Conservation (phyloP, 371 early-diverging fungal species). For the Mucor ambiguus region DNA sequence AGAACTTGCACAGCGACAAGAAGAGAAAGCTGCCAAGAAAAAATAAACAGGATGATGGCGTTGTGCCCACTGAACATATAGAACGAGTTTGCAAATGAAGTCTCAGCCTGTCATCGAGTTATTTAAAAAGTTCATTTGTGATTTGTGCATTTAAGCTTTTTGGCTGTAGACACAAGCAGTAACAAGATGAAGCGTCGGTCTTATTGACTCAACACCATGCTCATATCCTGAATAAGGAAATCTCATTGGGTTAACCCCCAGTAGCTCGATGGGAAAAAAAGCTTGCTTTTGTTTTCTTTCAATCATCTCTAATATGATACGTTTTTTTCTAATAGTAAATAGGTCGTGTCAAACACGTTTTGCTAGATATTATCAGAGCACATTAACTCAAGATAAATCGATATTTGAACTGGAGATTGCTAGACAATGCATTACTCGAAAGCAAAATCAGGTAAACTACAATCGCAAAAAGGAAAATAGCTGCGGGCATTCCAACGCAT, state of each 20-base stretch:
- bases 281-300: not conserved
- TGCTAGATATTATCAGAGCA: conserved; percentile 37
- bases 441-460: conserved; percentile 30
- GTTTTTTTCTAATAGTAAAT: conserved; percentile 49
- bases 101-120: no score
- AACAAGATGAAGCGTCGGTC: not conserved
- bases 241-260: not conserved
- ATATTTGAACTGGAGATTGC: conserved; percentile 40
- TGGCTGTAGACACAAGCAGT: not conserved
- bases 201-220: not conserved
- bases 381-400: conserved; percentile 26
- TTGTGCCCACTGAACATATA: no score
- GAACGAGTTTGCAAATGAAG: no score
- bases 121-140: no score
- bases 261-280: conserved; percentile 1
- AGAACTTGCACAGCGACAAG: no score
- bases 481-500: not conserved
- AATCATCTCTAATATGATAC: conserved; percentile 24
- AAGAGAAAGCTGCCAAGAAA: no score
- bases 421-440: conserved; percentile 36
- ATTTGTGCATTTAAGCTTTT: not conserved
- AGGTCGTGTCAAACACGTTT: conserved; percentile 49
- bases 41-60: no score
- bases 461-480: not conserved
- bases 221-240: not conserved